Base-by-base conservation (phyloP, 441 rosid genomes). In the Cnidoscolus chayamansa region DNA sequence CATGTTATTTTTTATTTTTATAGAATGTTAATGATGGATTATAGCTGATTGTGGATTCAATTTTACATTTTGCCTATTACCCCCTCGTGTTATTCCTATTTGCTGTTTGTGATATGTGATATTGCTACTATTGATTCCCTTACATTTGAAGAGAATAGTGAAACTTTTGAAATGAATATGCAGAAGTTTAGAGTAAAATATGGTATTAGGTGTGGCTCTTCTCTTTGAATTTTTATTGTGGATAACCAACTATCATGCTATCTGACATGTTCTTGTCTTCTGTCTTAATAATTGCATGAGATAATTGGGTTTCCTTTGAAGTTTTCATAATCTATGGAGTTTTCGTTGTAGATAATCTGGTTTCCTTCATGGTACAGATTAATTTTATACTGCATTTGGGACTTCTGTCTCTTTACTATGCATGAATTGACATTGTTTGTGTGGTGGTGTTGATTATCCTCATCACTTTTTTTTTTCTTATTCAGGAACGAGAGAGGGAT, bases 401-500 rank as follows among this genome's bases (percentile, higher is more conserved):
- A 9, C 43, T 19, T 65, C 35, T 37, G 6, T 49, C 7, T 47
- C 25, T 75, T 4, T 35, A 35, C 6, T 32, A 0, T 64, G 47
- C 19, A 49, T 32, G 19, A 13, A 30, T 50, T 0, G 51, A 45
- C 16, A n/a, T 64, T 57, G 32, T n/a, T 56, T 16, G 16, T 61
- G 45, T 13, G 37, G 31, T 30, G 45, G 8, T 51, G 67, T 25
- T 25, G 66, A 32, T 53, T 13, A 60, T 43, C 17, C 68, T 72
- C 51, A 61, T 58, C 45, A 2, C 43, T 70, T 32, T 11, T 60
- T 50, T 70, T 32, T 9, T 60, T 7, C 55, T 73, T 53, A 60
- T 80, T 72, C 81, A 95, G 97, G 99, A 93, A 80, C 87, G 74
- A 62, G 98, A 95, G 81, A 89, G 98, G 81, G 98, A 93, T 76